Evolutionary conservation across 2,329 filamentous ascomycete genomes (phyloP).

Genomic region (Fusarium acutatum): DNA sequence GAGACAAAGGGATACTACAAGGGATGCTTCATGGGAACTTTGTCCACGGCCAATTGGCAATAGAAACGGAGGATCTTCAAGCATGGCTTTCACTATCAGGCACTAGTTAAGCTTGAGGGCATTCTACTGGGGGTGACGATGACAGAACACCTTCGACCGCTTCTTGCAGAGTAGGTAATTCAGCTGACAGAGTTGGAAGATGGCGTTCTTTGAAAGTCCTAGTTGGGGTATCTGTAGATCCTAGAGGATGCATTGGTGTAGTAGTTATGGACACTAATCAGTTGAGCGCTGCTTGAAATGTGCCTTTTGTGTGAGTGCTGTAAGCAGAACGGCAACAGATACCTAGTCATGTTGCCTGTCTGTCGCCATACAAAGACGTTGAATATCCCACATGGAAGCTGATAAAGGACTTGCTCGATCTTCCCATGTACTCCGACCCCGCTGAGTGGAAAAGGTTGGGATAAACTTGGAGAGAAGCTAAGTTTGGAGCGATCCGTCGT

Average conservation of each 20-base stretch:
- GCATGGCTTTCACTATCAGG: not conserved
- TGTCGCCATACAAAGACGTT: not conserved
- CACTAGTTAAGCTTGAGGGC: not conserved
- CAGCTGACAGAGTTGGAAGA: conserved; percentile 16
- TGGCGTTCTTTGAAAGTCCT: conserved; percentile 7
- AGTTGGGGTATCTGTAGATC: not conserved
- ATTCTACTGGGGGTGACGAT: not conserved
- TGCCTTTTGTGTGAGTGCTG: not conserved
- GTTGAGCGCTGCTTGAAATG: not conserved
- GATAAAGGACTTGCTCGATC: not conserved
- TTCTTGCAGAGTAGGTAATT: conserved; percentile 1
- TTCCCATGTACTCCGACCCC: conserved; percentile 15
- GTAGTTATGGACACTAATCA: not conserved
- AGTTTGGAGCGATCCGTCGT: conserved; percentile 7
- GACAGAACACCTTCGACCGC: conserved; percentile 8
- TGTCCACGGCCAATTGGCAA: conserved; percentile 12
- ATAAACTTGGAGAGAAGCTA: conserved; percentile 17
- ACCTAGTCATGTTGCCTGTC: not conserved
- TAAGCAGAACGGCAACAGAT: not conserved
- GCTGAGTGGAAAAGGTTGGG: conserved; percentile 29
- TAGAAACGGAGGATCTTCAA: conserved; percentile 18
- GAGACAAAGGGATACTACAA: conserved; percentile 18
- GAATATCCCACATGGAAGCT: not conserved
- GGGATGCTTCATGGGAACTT: conserved; percentile 2
- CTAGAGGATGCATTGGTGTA: not conserved